Evolutionary conservation across 139 green algal genomes (phyloP).

Genomic region (Astrephomene gubernaculifera): DNA sequence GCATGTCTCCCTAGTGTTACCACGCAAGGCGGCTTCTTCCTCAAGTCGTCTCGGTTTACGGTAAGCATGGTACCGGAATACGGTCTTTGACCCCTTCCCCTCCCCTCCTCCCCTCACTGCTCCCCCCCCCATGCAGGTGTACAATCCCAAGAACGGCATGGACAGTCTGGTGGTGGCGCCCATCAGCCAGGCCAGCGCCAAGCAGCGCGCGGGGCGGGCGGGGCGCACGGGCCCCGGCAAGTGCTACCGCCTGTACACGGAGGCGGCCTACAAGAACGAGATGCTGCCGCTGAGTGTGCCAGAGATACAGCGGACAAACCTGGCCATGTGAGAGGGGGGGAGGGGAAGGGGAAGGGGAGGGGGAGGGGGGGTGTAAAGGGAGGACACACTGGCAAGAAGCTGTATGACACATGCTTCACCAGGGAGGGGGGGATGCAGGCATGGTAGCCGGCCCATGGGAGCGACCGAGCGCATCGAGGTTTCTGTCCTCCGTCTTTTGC

Average conservation of each 20-base stretch:
- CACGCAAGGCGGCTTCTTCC: no score
- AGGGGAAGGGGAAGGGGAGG: not conserved
- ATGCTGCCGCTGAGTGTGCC: constrained; percentile 89
- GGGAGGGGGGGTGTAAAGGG: no score
- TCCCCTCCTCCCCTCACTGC: not conserved
- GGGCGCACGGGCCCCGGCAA: constrained; percentile 95
- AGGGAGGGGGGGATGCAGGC: no score
- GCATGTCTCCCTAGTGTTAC: no score
- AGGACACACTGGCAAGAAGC: no score
- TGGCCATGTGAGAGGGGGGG: constrained; percentile 64
- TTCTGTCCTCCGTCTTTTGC: no score
- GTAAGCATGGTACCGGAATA: no score
- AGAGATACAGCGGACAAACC: constrained; percentile 92
- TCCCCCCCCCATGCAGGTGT: constrained; percentile 78
- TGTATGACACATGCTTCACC: no score
- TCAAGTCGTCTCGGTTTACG: no score
- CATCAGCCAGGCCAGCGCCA: constrained; percentile 92
- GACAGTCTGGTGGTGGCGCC: constrained; percentile 94
- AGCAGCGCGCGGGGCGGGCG: constrained; percentile 93
- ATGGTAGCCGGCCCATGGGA: no score
- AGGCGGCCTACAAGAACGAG: constrained; percentile 91
- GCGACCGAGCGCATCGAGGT: no score
- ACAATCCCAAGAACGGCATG: constrained; percentile 92
- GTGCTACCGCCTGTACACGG: constrained; percentile 96
- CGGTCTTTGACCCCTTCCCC: no score